A percentile compares a stretch with the other conserved stretches of the same genome.
Evolutionary conservation across 257 asterid genomes (phyloP).

Genomic region (Paulownia fortunei): DNA sequence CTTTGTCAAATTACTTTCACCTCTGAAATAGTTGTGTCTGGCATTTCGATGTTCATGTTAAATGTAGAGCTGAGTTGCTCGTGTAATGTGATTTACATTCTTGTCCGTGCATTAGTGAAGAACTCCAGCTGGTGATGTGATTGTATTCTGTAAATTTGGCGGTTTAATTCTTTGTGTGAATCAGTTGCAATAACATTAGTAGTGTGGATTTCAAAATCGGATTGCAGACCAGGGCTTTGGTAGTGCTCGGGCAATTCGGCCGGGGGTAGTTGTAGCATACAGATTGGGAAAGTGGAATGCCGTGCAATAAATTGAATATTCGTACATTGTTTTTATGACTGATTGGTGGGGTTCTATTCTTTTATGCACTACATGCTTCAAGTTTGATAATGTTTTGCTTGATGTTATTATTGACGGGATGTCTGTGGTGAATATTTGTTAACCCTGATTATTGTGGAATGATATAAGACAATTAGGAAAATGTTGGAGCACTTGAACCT

Average conservation of each 20-base stretch:
- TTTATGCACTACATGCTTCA: background rate
- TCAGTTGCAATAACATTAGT: background rate
- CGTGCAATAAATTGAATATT: background rate
- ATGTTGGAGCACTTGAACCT: background rate
- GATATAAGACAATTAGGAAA: background rate
- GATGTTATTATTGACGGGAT: background rate
- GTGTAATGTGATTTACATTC: constrained; percentile 9
- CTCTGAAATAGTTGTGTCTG: background rate
- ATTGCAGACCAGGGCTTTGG: background rate
- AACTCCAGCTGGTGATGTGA: constrained; percentile 11
- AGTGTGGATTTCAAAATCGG: background rate
- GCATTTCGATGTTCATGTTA: background rate
- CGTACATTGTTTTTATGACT: background rate
- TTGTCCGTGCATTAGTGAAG: constrained; percentile 1
- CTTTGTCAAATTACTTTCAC: background rate
- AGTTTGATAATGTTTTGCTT: background rate
- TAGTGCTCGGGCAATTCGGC: background rate
- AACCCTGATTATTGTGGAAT: background rate
- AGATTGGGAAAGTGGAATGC: background rate
- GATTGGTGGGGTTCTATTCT: background rate
- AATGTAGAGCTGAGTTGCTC: constrained; percentile 18
- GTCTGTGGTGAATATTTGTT: constrained; percentile 10
- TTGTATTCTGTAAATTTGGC: background rate
- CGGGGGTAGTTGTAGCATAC: background rate
- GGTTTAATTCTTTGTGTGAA: background rate